Evolutionary conservation across 2,329 filamentous ascomycete genomes (phyloP).

Genomic region (Aspergillus pseudonomiae): DNA sequence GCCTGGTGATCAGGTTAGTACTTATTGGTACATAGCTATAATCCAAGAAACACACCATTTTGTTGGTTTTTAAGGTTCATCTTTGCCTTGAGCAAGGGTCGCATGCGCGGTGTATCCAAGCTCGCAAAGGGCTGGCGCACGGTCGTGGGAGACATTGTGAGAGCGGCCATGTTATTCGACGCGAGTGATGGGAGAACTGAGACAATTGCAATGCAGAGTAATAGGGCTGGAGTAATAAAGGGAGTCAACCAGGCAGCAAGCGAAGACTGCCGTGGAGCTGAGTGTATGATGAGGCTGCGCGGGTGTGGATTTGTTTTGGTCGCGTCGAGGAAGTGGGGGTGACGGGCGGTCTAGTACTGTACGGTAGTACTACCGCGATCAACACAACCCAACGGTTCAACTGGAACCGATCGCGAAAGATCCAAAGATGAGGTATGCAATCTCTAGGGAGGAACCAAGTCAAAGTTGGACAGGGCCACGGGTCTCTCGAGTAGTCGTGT

Average conservation of each 20-base stretch:
- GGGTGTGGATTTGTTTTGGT: constrained; percentile 24
- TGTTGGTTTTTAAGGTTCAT: constrained; percentile 38
- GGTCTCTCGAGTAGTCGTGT: background rate
- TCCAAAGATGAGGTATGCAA: background rate
- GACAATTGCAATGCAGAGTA: background rate
- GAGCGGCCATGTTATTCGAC: constrained; percentile 32
- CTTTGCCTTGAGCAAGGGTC: constrained; percentile 33
- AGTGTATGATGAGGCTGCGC: constrained; percentile 5
- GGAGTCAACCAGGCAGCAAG: constrained; percentile 6
- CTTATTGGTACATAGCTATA: background rate
- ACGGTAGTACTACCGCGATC: constrained; percentile 4
- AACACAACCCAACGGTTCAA: constrained; percentile 6
- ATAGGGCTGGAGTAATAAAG: background rate
- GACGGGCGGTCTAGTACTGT: constrained; percentile 21
- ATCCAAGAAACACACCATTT: constrained; percentile 28
- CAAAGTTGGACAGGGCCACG: background rate
- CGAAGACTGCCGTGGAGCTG: background rate
- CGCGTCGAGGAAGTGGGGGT: constrained; percentile 28
- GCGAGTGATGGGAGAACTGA: constrained; percentile 5
- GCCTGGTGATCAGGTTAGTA: constrained; percentile 18
- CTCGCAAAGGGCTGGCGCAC: constrained; percentile 39
- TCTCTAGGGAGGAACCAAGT: constrained; percentile 8
- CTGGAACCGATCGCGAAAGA: background rate
- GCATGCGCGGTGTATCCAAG: constrained; percentile 37
- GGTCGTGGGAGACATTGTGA: constrained; percentile 39